These are phyloP conservation scores for Coemansia furcata DNA, from an alignment of 192 early-diverging fungal genomes.

Conservation along the genomic window DNA sequence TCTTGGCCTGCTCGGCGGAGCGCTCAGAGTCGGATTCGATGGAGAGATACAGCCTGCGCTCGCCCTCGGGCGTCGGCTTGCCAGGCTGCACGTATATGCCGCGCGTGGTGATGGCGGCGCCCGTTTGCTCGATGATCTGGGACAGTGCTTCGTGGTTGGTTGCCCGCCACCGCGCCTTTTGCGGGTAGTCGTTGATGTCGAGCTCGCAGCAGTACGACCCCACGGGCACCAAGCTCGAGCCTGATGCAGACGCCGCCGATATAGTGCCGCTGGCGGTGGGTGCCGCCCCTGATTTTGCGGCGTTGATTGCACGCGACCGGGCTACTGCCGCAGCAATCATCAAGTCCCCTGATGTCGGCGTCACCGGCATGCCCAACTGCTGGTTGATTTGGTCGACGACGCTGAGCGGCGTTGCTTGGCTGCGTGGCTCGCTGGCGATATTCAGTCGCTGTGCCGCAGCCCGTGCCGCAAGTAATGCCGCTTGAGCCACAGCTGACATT, in stretches of 20 bases:
- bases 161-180: conserved; percentile 92
- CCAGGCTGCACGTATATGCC: conserved; percentile 88
- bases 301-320: neutral
- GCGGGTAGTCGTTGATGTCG: conserved; percentile 97
- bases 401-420: conserved; percentile 15
- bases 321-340: neutral
- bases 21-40: conserved; percentile 92
- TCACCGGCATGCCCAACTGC: conserved; percentile 28
- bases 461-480: conserved; percentile 42
- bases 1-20: conserved; percentile 87
- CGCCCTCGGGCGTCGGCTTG: conserved; percentile 69
- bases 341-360: neutral
- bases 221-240: conserved; percentile 11
- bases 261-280: neutral
- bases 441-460: conserved; percentile 46
- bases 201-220: conserved; percentile 65
- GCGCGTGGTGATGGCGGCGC: conserved; percentile 93
- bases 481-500: conserved; percentile 37
- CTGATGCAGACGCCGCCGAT: neutral
- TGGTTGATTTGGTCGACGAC: conserved; percentile 51
- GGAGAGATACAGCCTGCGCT: conserved; percentile 92
- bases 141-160: conserved; percentile 95
- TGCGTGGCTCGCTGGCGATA: conserved; percentile 4
- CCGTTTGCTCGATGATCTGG: conserved; percentile 88
- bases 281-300: neutral